Evolutionary conservation across 2,329 filamentous ascomycete genomes (phyloP).

Genomic region (Trichoderma sp.): DNA sequence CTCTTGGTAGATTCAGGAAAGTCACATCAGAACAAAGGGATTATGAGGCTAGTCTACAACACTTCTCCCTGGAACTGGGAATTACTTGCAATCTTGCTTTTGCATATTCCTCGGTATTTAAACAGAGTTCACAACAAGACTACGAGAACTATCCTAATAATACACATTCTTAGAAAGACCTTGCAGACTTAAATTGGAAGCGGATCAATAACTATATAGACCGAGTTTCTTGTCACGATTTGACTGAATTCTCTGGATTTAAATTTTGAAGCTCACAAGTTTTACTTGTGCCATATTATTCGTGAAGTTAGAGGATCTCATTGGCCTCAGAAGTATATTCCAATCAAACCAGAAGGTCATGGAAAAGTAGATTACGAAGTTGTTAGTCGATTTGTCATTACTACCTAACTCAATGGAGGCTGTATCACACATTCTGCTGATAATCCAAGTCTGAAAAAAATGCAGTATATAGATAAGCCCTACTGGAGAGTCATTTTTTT

Average conservation of each 20-base stretch:
- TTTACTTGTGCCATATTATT: background rate
- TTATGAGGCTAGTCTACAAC: background rate
- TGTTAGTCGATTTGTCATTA: background rate
- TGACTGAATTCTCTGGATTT: too few species aligned
- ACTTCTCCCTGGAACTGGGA: background rate
- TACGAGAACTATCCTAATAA: background rate
- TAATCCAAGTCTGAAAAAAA: background rate
- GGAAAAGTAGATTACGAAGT: background rate
- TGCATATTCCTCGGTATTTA: background rate
- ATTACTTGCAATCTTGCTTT: background rate
- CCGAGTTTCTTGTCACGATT: too few species aligned
- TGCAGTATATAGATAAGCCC: background rate
- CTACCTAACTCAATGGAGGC: too few species aligned
- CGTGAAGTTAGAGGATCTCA: background rate
- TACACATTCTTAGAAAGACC: too few species aligned
- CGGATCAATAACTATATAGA: too few species aligned
- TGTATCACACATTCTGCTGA: too few species aligned
- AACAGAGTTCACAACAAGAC: background rate
- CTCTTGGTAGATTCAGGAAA: background rate
- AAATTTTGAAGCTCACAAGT: background rate
- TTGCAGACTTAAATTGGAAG: too few species aligned
- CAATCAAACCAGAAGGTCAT: too few species aligned
- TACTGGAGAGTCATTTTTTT: background rate
- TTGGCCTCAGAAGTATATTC: too few species aligned
- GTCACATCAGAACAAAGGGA: background rate